phyloP scores from a whole-genome alignment of 495 filamentous ascomycete genomes.

The Penicillium goetzii region DNA sequence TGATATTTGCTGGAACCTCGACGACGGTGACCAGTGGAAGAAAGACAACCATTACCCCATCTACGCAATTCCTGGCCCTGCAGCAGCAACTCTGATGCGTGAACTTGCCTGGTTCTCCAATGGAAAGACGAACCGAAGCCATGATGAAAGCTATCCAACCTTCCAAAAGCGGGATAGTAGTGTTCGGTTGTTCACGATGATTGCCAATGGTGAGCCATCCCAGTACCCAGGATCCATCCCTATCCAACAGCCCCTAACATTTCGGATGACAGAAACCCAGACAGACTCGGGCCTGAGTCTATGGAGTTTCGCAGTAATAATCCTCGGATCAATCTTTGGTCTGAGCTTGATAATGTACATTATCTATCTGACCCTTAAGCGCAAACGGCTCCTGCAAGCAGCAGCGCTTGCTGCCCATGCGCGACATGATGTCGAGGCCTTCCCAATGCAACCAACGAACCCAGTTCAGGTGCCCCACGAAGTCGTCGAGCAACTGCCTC shows the following conservation, averaged over 20 bases:
- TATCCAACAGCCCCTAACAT: not conserved
- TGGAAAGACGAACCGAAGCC: slow-evolving; percentile 51
- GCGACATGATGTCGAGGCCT: slow-evolving; percentile 74
- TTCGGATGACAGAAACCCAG: not conserved
- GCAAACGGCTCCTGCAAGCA: slow-evolving; percentile 57
- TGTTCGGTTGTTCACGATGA: slow-evolving; percentile 62
- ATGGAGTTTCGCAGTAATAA: slow-evolving; percentile 83
- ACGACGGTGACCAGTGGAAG: slow-evolving; percentile 68
- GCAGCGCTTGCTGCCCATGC: slow-evolving; percentile 58
- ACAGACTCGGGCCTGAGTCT: slow-evolving; percentile 58
- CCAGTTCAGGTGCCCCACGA: slow-evolving; percentile 69
- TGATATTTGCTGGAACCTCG: slow-evolving; percentile 66
- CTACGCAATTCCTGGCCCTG: slow-evolving; percentile 75
- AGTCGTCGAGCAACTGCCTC: slow-evolving; percentile 69
- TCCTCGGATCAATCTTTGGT: slow-evolving; percentile 71
- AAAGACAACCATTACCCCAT: slow-evolving; percentile 68
- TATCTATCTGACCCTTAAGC: slow-evolving; percentile 75
- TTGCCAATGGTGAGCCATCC: slow-evolving; percentile 52
- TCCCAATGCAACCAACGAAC: slow-evolving; percentile 66
- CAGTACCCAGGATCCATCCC: not conserved
- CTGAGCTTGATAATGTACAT: slow-evolving; percentile 67
- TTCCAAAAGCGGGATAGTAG: slow-evolving; percentile 55
- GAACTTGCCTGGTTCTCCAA: slow-evolving; percentile 77
- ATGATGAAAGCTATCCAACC: not conserved
- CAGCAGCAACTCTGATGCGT: slow-evolving; percentile 69